Evolutionary conservation across 2,329 filamentous ascomycete species (phyloP), one percentile per base, ranked within the genome.

Genomic region (Paecilomyces formosus): DNA sequence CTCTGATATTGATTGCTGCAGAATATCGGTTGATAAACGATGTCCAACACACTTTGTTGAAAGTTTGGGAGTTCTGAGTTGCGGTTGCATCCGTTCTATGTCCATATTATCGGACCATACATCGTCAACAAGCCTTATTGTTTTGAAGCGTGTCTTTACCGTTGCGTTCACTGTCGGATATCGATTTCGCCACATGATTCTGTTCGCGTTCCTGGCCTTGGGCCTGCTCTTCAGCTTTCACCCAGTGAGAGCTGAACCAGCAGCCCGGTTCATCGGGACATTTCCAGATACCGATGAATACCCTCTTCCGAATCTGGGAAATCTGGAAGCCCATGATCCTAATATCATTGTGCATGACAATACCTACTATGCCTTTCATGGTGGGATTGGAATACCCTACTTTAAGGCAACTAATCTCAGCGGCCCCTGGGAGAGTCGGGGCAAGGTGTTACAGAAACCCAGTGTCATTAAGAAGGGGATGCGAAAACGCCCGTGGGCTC

Each of bases 401-500:
- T 52, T 24, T 13, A 28, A 26, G 15, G 50, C 50, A 6, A 24
- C 30, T 3, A 28, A 31, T 15, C n/a, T 56, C n/a, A 45, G 18
- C 21, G 54, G 54, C 7, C 54, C 54, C 30, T 55, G 54, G 54
- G 24, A 18, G 30, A 6, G 3, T 13, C 55, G 52, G 13, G 72
- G 70, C 28, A 65, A 57, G 21, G 66, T 74, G 7, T 63, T 74
- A 1, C 62, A 67, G 15, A 64, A 57, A 21, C 65, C 69, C 30
- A 72, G 70, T 54, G 57, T 71, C 49, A 73, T 74, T 53, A 61
- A 63, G 2, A 74, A 74, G 55, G 71, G 70, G 18, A 65, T 73
- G 53, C 67, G 66, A 15, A 65, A 62, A 18, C 64, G 61, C 4
- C 72, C 71, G 0, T 74, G 72, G 85, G 87, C 87, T 1, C 87